These are phyloP conservation scores for Mycena latifolia DNA, from an alignment of 768 basidiomycete genomes.

Conservation along the genomic window DNA sequence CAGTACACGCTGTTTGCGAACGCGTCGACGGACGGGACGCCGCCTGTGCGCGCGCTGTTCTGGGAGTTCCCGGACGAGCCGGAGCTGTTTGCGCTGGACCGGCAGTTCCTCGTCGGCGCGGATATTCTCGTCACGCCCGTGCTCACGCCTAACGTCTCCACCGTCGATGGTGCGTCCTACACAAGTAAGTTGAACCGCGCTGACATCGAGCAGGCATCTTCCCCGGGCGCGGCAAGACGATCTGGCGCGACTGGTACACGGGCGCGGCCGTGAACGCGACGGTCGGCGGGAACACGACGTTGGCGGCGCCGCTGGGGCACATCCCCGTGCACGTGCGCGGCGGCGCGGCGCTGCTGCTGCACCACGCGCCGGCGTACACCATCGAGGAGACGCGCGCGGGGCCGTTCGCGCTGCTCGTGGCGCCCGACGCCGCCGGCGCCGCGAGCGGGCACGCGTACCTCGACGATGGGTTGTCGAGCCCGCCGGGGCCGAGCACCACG, in stretches of 20 bases:
- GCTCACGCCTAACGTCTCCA: conserved; percentile 72
- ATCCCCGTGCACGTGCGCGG: conserved; percentile 84
- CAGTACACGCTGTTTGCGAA: conserved; percentile 84
- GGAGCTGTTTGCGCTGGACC: conserved; percentile 69
- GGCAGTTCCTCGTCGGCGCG: conserved; percentile 79
- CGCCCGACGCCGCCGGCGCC: conserved; percentile 57
- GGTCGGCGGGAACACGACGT: conserved; percentile 57
- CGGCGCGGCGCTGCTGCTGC: conserved; percentile 73
- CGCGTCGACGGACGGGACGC: conserved; percentile 72
- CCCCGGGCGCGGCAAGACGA: conserved; percentile 67
- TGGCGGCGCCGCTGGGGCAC: conserved; percentile 78
- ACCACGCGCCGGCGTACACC: conserved; percentile 75
- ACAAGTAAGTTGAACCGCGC: background rate
- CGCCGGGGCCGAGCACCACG: conserved; percentile 64
- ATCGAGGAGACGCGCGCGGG: conserved; percentile 72
- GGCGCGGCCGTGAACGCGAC: conserved; percentile 64
- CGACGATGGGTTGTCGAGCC: conserved; percentile 78
- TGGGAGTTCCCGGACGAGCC: conserved; percentile 83
- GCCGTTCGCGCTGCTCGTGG: conserved; percentile 73
- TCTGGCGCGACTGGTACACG: conserved; percentile 84
- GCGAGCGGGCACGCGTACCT: conserved; percentile 74
- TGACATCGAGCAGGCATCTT: conserved; percentile 61
- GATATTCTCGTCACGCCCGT: conserved; percentile 85
- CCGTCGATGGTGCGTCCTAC: conserved; percentile 66
- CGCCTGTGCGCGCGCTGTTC: conserved; percentile 81